Percentiles rank a stretch among this genome's conserved stretches.
Evolutionary conservation across 164 flowering plant species (phyloP).

Genomic region (Liquidambar formosana): DNA sequence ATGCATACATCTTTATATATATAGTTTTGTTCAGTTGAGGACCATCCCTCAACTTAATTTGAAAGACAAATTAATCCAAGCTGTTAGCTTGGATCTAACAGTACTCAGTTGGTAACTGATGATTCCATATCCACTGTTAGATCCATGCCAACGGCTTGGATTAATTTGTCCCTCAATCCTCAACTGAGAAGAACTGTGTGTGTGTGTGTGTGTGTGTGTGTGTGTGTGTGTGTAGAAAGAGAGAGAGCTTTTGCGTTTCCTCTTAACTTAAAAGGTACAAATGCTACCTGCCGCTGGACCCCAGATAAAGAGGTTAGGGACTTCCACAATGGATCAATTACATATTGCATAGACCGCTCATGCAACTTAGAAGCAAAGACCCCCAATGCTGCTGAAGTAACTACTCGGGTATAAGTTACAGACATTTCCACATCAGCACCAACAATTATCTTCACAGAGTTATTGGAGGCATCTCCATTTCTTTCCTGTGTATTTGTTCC

Average conservation of each 20-base stretch:
- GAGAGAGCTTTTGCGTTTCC: neutral
- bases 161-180: too few species aligned
- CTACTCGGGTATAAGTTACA: conserved; percentile 83
- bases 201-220: too few species aligned
- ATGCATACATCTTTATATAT: too few species aligned
- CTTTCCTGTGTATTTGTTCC: conserved; percentile 41
- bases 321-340: conserved; percentile 70
- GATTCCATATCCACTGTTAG: too few species aligned
- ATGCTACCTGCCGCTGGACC: conserved; percentile 87
- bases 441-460: conserved; percentile 65
- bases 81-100: too few species aligned
- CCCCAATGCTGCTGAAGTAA: conserved; percentile 83
- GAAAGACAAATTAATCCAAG: too few species aligned
- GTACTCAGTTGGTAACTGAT: too few species aligned
- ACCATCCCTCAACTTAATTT: too few species aligned
- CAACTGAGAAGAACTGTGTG: too few species aligned
- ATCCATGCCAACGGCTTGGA: too few species aligned
- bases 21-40: too few species aligned
- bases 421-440: conserved; percentile 91
- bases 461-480: conserved; percentile 54
- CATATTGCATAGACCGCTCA: conserved; percentile 49
- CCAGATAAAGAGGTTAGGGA: conserved; percentile 82
- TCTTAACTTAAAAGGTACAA: neutral
- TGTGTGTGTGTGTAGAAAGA: too few species aligned
- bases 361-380: conserved; percentile 74